Evolutionary conservation across 139 green algal genomes (phyloP).

Genomic region (Bryopsis sp.): DNA sequence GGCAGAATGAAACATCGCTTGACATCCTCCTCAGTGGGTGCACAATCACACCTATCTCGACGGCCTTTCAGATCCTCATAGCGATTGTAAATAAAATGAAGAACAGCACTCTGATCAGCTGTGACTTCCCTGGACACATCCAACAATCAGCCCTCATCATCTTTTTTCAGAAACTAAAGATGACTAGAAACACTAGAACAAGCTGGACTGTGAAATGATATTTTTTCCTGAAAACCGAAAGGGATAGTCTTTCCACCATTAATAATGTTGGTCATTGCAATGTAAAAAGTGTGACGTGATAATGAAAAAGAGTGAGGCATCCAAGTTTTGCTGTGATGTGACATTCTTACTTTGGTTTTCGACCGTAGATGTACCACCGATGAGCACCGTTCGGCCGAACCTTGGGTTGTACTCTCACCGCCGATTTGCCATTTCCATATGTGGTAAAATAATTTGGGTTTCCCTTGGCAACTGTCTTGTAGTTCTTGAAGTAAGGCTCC

Average conservation of each 20-base stretch:
- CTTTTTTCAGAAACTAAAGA: too few relatives aligned
- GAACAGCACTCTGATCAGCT: constrained; percentile 51
- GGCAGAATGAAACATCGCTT: constrained; percentile 81
- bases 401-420: constrained; percentile 44
- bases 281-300: too few relatives aligned
- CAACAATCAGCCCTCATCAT: too few relatives aligned
- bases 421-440: constrained; percentile 69
- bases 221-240: too few relatives aligned
- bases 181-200: too few relatives aligned
- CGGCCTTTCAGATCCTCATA: constrained; percentile 54
- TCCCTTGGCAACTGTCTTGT: constrained; percentile 43
- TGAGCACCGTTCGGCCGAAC: constrained; percentile 72
- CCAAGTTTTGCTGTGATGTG: too few relatives aligned
- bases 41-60: constrained; percentile 68
- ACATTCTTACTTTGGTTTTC: constrained; percentile 29
- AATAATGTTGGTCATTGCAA: too few relatives aligned
- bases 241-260: too few relatives aligned
- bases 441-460: constrained; percentile 84
- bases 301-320: too few relatives aligned
- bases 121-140: constrained; percentile 47
- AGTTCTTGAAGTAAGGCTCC: constrained; percentile 59
- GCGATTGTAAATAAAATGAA: constrained; percentile 71
- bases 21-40: constrained; percentile 64
- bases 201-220: too few relatives aligned
- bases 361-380: constrained; percentile 62